Base-by-base conservation (phyloP, 2,329 filamentous ascomycete genomes). In the Zasmidium cellare region DNA sequence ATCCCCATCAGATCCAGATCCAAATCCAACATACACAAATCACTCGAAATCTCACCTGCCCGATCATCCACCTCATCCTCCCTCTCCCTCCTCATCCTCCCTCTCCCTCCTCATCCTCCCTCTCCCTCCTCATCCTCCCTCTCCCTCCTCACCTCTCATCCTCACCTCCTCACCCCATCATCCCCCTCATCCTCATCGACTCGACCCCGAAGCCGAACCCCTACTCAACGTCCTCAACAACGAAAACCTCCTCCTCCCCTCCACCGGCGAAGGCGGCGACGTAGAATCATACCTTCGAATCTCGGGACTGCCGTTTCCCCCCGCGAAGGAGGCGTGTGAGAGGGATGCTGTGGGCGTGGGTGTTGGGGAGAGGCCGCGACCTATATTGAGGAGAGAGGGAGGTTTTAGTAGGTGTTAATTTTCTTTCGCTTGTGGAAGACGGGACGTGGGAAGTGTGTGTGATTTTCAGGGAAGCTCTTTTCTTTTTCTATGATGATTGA, bases 251-350 rank as follows among this genome's bases (percentile, higher is more conserved):
- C 18, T 6, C 22, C 12, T 16, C 28, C 35, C 16, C 16, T 41
- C 35, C 35, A n/a, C 12, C 7, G 35, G 35, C 16, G 35, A 41
- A 18, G 51, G 51, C 20, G 51, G 41, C 1, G 18, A 14, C 12
- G 18, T 25, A 22, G 19, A 12, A 18, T 38, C 23, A 23, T 28
- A 53, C n/a, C 41, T 20, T 46, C 46, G 45, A 7, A 24, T 47
- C 22, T 46, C 51, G 38, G 24, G 20, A 1, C 16, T 41, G 35
- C 35, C 35, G 35, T 41, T 41, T 6, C 35, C 22, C n/a, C 12
- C 7, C 38, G 41, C 51, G 41, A 53, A 53, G n/a, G 51, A 53
- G 22, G 41, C 6, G 35, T n/a, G n/a, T n/a, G n/a, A n/a, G n/a
- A n/a, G n/a, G n/a, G n/a, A n/a, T n/a, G n/a, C n/a, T n/a, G 25